Evolutionary conservation across 208 protist genomes (phyloP).

Genomic region (Wallacemonas sp.): DNA sequence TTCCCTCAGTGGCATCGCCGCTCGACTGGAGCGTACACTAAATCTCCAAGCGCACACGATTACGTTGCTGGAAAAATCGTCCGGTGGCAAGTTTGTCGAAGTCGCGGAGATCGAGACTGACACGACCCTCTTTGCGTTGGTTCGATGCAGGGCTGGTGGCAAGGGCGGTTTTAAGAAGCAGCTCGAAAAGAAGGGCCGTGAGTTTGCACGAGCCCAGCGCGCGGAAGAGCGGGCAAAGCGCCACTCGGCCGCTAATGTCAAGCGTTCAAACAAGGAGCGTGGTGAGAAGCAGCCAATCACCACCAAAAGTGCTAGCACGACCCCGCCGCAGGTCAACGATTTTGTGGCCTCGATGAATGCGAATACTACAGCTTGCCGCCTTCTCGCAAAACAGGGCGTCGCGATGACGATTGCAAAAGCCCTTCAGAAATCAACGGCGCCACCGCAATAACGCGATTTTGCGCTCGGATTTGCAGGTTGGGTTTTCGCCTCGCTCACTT

Average conservation of each 20-base stretch:
- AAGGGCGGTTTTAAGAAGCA: slow-evolving; percentile 88
- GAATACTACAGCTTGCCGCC: slow-evolving; percentile 4
- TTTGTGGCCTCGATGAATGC: slow-evolving; percentile 8
- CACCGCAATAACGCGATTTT: not conserved
- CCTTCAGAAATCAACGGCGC: slow-evolving; percentile 11
- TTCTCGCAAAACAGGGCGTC: slow-evolving; percentile 21
- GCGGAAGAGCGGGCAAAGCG: slow-evolving; percentile 25
- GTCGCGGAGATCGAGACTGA: not conserved
- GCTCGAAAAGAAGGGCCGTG: slow-evolving; percentile 82
- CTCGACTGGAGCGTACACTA: not conserved
- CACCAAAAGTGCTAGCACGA: not conserved
- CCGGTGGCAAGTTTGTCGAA: not conserved
- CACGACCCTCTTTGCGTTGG: slow-evolving; percentile 20
- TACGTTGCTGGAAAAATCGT: not conserved
- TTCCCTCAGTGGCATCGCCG: not conserved
- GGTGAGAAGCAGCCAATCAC: not conserved
- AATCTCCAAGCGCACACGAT: not conserved
- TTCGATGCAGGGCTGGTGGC: slow-evolving; percentile 49
- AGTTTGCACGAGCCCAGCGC: slow-evolving; percentile 66
- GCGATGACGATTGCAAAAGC: slow-evolving; percentile 5
- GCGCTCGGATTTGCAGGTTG: no score
- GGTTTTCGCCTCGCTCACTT: no score
- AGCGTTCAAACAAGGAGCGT: not conserved
- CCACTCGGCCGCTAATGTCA: not conserved
- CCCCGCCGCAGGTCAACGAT: not conserved